A percentile compares a stretch with the other conserved stretches of the same genome.
phyloP scores from a whole-genome alignment of 2,329 filamentous ascomycete species.

The Didymella pomorum region DNA sequence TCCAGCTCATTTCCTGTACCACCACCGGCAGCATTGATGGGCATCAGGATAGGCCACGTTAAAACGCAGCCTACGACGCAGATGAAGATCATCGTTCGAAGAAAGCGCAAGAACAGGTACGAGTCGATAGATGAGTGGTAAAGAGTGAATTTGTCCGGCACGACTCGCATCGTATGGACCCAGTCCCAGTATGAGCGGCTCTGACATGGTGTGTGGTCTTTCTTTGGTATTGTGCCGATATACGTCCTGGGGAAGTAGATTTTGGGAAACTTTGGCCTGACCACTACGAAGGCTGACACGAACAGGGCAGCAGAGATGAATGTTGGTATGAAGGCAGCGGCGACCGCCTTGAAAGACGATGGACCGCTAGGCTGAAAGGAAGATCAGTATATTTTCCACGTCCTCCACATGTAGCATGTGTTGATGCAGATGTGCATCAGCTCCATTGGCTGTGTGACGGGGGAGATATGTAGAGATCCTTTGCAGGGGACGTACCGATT shows the following conservation, averaged over 20 bases:
- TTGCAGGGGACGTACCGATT: constrained; percentile 27
- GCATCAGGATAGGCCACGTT: constrained; percentile 88
- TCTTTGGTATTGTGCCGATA: constrained; percentile 53
- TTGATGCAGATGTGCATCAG: not conserved
- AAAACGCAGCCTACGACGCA: constrained; percentile 84
- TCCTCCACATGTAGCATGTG: not conserved
- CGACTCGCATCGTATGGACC: constrained; percentile 59
- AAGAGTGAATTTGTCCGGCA: constrained; percentile 79
- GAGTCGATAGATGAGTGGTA: constrained; percentile 92
- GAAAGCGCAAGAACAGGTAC: constrained; percentile 87
- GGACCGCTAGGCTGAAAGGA: constrained; percentile 37
- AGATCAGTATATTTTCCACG: constrained; percentile 8
- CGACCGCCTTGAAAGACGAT: constrained; percentile 44
- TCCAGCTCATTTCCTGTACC: constrained; percentile 72
- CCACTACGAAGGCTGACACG: constrained; percentile 49
- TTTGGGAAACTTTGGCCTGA: constrained; percentile 54
- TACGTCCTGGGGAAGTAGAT: constrained; percentile 57
- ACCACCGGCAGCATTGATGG: constrained; percentile 85
- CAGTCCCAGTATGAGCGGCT: constrained; percentile 50
- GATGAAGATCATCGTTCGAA: constrained; percentile 79
- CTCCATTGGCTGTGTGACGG: not conserved
- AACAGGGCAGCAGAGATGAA: constrained; percentile 42
- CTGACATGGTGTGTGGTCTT: constrained; percentile 53
- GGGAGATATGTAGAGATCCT: not conserved
- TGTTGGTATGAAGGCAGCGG: constrained; percentile 48